These are phyloP conservation scores for Heterobasidion parviporum DNA, from an alignment of 1,284 basidiomycete species.

Conservation along the genomic window DNA sequence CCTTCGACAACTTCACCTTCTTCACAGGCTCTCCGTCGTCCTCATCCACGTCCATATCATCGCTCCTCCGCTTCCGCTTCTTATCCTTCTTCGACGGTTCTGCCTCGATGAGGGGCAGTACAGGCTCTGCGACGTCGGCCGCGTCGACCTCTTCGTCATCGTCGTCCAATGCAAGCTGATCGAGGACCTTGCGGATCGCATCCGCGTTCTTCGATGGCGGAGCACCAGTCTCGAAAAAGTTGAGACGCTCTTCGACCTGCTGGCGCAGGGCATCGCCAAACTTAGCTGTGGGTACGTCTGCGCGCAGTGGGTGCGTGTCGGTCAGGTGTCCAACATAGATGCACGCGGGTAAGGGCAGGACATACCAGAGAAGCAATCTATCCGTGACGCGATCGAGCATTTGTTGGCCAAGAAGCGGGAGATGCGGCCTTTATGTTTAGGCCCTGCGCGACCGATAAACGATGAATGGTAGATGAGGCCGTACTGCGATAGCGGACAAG, in stretches of 20 bases:
- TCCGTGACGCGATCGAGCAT: constrained; percentile 95
- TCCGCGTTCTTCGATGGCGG: constrained; percentile 84
- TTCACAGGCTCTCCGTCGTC: constrained; percentile 52
- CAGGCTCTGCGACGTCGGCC: constrained; percentile 39
- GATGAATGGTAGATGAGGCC: constrained; percentile 91
- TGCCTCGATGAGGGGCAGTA: constrained; percentile 26
- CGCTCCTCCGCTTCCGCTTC: constrained; percentile 52
- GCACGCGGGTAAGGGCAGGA: constrained; percentile 1
- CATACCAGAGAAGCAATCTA: constrained; percentile 92
- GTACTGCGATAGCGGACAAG: constrained; percentile 43
- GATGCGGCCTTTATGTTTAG: constrained; percentile 97
- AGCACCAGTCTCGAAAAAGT: constrained; percentile 88
- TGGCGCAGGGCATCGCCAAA: constrained; percentile 91
- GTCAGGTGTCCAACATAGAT: background rate
- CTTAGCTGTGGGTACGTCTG: constrained; percentile 84
- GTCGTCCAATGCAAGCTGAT: constrained; percentile 64
- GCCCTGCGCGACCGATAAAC: constrained; percentile 92
- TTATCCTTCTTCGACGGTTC: constrained; percentile 39
- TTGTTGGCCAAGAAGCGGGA: constrained; percentile 99
- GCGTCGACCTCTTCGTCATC: constrained; percentile 57
- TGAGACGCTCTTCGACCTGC: constrained; percentile 94
- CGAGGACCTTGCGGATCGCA: constrained; percentile 83
- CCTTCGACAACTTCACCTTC: constrained; percentile 71
- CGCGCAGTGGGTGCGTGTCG: constrained; percentile 3
- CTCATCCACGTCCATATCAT: constrained; percentile 53